These are phyloP conservation scores for Hirschioporus abietinus DNA, from an alignment of 768 basidiomycete genomes.

Conservation along the genomic window DNA sequence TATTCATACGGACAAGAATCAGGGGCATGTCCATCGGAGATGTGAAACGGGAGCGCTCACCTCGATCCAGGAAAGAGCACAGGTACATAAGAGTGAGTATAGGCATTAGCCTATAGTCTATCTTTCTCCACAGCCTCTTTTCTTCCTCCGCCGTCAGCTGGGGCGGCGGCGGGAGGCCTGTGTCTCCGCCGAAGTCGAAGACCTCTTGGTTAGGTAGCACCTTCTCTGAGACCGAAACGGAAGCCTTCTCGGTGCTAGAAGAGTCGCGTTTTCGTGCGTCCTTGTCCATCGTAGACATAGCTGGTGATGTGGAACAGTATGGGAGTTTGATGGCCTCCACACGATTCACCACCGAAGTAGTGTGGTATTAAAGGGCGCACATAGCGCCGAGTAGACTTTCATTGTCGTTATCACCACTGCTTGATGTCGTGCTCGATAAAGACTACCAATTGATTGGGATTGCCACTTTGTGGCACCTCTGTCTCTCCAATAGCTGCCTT, in stretches of 20 bases:
- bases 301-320: too few relatives aligned
- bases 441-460: too few relatives aligned
- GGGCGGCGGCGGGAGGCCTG: slow-evolving; percentile 36
- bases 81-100: slow-evolving; percentile 58
- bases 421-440: too few relatives aligned
- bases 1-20: not conserved
- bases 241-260: not conserved
- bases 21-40: not conserved
- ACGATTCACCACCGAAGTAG: too few relatives aligned
- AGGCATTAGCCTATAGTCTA: slow-evolving; percentile 53
- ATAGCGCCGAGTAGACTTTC: too few relatives aligned
- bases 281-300: too few relatives aligned
- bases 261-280: not conserved
- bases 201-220: not conserved
- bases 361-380: too few relatives aligned
- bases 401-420: too few relatives aligned
- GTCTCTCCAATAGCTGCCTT: not conserved
- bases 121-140: slow-evolving; percentile 49
- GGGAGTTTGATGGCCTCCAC: too few relatives aligned
- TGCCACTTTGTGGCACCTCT: not conserved
- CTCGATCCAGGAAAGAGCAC: slow-evolving; percentile 60
- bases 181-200: slow-evolving; percentile 40
- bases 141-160: slow-evolving; percentile 43
- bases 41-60: slow-evolving; percentile 22
- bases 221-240: not conserved